Evolutionary conservation across 2,329 filamentous ascomycete species (phyloP), one percentile per base, ranked within the genome.

Genomic region (Capronia americana): DNA sequence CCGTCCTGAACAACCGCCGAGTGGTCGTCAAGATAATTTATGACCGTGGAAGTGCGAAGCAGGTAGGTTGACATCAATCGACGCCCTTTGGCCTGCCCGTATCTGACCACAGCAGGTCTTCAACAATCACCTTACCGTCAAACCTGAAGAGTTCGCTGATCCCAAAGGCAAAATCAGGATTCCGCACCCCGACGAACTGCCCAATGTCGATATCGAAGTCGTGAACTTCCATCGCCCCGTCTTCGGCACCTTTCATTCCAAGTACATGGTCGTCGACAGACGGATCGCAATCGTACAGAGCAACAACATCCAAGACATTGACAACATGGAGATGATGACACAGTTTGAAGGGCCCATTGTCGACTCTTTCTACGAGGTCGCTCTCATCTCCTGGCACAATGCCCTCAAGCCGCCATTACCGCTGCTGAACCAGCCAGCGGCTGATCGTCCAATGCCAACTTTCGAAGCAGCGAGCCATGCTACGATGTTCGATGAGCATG

Each of bases 251-350:
- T 90, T 93, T 48, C 91, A 93, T 73, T 83, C 87, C 68, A 94
- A 94, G 74, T 92, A 90, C 74, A 90, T 92, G 82, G 81, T 93
- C 1, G 86, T 93, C 1, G 91, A 94, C 75, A 84, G 91, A 6
- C 86, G 85, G 68, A 81, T 90, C n/a, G 91, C 86, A 0, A 80
- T 91, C 1, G 75, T 93, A 1, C 89, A 91, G 77, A 93, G 90
- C 79, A 92, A 92, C 75, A 94, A 93, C 73, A 90, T 93, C 57
- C 83, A 85, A 76, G 88, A 92, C 69, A 93, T 92, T 61, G 89
- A 91, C 71, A 94, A 94, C 70, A 67, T 93, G 63, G 91, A 94
- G 76, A 93, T 94, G 91, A 88, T 92, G 85, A 83, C 86, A 2
- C 90, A 92, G 63, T 75, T 92, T 0, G 90, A 93, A 77, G 91